These are phyloP conservation scores for Solanum chiquidenum DNA, from an alignment of 257 asterid species.

Conservation along the genomic window DNA sequence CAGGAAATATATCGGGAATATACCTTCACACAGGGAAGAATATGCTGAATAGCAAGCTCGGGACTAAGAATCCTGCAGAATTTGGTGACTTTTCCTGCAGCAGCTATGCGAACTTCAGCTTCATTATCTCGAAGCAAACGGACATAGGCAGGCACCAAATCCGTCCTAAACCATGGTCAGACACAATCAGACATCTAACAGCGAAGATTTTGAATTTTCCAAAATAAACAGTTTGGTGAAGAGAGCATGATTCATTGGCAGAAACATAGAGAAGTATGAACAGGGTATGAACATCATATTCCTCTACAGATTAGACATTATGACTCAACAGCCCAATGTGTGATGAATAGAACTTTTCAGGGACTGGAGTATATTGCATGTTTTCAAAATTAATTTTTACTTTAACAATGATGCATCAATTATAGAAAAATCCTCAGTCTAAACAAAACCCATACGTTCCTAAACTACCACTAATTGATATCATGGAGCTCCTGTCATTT, in stretches of 20 bases:
- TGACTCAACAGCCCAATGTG: neutral
- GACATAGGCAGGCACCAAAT: conserved; percentile 85
- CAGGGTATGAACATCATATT: neutral
- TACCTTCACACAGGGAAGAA: conserved; percentile 96
- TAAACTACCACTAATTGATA: neutral
- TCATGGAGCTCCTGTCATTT: neutral
- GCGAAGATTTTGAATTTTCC: neutral
- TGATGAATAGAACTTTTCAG: neutral
- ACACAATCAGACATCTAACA: neutral
- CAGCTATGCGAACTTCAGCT: conserved; percentile 90
- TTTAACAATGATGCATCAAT: neutral
- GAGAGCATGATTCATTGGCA: neutral
- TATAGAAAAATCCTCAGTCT: neutral
- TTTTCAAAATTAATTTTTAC: neutral
- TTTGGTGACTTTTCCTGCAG: conserved; percentile 86
- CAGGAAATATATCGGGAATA: neutral
- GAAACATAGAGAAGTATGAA: neutral
- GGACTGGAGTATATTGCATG: neutral
- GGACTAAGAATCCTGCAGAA: conserved; percentile 73
- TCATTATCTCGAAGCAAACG: conserved; percentile 86
- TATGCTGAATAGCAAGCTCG: conserved; percentile 77
- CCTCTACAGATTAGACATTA: neutral
- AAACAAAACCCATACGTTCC: neutral
- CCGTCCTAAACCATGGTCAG: conserved; percentile 46
- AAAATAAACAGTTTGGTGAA: neutral